A percentile compares a stretch with the other conserved stretches of the same genome.
Evolutionary conservation across 2,329 filamentous ascomycete species (phyloP).

Genomic region (Ophiostoma himal-ulmi): DNA sequence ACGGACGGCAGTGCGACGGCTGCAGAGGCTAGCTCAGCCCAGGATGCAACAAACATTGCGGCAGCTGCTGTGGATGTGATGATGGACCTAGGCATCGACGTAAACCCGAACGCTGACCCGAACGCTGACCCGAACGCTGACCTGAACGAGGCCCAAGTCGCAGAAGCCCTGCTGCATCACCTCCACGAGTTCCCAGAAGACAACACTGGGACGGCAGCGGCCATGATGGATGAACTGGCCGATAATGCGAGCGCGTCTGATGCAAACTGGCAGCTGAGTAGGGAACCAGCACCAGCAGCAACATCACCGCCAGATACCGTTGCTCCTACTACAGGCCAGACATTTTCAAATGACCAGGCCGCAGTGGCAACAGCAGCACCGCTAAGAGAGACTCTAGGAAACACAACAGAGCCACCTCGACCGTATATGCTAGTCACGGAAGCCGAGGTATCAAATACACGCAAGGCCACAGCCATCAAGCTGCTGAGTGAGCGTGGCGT

Average conservation of each 20-base stretch:
- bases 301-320: neutral
- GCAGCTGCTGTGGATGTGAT: neutral
- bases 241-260: slow-evolving; percentile 9
- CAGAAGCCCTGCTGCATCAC: slow-evolving; percentile 20
- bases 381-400: neutral
- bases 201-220: slow-evolving; percentile 14
- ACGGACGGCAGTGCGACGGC: neutral
- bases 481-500: slow-evolving; percentile 44
- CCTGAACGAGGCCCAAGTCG: slow-evolving; percentile 16
- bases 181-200: slow-evolving; percentile 13
- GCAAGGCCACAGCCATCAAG: slow-evolving; percentile 32
- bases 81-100: slow-evolving; percentile 17
- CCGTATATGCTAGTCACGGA: slow-evolving; percentile 23
- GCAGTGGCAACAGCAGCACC: neutral
- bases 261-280: slow-evolving; percentile 12
- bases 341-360: neutral
- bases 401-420: neutral
- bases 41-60: neutral
- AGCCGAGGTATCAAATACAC: slow-evolving; percentile 17
- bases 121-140: neutral
- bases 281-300: slow-evolving; percentile 1
- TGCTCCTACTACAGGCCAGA: neutral
- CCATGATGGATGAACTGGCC: slow-evolving; percentile 17
- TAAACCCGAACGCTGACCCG: neutral
- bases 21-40: neutral